These are phyloP conservation scores for Wilcoxina mikolae DNA, from an alignment of 495 filamentous ascomycete genomes.

Conservation along the genomic window DNA sequence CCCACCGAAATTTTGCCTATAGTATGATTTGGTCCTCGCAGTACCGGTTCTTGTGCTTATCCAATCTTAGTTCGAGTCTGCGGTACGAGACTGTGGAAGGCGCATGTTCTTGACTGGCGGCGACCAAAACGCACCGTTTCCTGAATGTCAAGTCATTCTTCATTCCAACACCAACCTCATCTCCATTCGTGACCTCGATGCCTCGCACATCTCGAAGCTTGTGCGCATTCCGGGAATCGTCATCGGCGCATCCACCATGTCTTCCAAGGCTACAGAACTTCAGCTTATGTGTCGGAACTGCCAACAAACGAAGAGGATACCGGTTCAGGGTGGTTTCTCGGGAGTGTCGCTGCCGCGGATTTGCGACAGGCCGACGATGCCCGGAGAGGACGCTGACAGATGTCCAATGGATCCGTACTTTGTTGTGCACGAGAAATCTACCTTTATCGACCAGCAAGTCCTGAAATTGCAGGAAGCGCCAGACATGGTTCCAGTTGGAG, in stretches of 20 bases:
- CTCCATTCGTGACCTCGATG: slow-evolving; percentile 87
- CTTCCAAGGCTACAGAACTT: slow-evolving; percentile 80
- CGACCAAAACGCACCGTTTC: slow-evolving; percentile 52
- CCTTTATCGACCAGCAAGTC: slow-evolving; percentile 95
- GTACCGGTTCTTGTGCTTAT: slow-evolving; percentile 14
- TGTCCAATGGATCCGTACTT: slow-evolving; percentile 95
- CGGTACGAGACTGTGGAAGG: slow-evolving; percentile 78
- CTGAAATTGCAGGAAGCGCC: slow-evolving; percentile 97
- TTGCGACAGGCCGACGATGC: slow-evolving; percentile 43
- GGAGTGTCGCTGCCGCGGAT: slow-evolving; percentile 67
- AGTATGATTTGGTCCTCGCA: slow-evolving; percentile 35
- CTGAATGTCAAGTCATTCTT: slow-evolving; percentile 88
- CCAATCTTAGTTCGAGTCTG: slow-evolving; percentile 62
- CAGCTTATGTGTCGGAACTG: slow-evolving; percentile 84
- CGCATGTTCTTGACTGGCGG: slow-evolving; percentile 61
- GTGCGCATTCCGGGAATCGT: slow-evolving; percentile 95
- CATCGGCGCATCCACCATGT: slow-evolving; percentile 91
- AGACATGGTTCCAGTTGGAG: slow-evolving; percentile 94
- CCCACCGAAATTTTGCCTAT: slow-evolving; percentile 86
- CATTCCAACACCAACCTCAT: slow-evolving; percentile 81
- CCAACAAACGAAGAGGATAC: slow-evolving; percentile 52
- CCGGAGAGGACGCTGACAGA: slow-evolving; percentile 35
- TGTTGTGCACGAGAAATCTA: slow-evolving; percentile 82
- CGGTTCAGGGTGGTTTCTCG: slow-evolving; percentile 68
- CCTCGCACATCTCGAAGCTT: slow-evolving; percentile 82